These are phyloP conservation scores for Cercospora beticola DNA, from an alignment of 2,329 filamentous ascomycete genomes.

Conservation along the genomic window DNA sequence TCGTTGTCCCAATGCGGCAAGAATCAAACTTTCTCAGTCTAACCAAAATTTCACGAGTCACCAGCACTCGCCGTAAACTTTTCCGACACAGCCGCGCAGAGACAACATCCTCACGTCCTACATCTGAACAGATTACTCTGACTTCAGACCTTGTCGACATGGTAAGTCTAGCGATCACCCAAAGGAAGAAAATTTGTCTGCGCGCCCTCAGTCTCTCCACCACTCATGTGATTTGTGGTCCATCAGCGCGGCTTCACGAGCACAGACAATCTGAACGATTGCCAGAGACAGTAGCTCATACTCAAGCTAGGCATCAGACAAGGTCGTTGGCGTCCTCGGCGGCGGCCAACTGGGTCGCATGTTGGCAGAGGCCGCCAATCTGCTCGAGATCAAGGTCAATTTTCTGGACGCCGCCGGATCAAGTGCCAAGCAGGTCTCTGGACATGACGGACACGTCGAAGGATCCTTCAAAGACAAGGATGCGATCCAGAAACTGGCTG, in stretches of 20 bases:
- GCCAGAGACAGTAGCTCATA: neutral
- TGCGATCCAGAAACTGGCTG: slow-evolving; percentile 77
- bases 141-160: neutral
- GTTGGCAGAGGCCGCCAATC: slow-evolving; percentile 83
- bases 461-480: slow-evolving; percentile 85
- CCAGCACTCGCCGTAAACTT: neutral
- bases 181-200: neutral
- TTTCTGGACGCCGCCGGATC: slow-evolving; percentile 74
- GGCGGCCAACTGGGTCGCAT: slow-evolving; percentile 76
- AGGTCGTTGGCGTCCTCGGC: slow-evolving; percentile 42
- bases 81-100: neutral
- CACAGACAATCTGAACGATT: neutral
- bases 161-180: neutral
- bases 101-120: neutral
- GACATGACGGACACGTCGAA: slow-evolving; percentile 69
- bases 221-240: neutral
- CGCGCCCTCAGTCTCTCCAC: neutral
- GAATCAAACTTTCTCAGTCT: slow-evolving; percentile 1
- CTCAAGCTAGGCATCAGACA: slow-evolving; percentile 22
- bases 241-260: neutral
- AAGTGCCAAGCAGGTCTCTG: slow-evolving; percentile 83
- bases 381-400: slow-evolving; percentile 74
- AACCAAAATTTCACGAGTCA: neutral
- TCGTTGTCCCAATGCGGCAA: neutral
- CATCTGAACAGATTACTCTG: neutral